These are phyloP conservation scores for Taphrina betulina DNA, from an alignment of 1,139 yeast species.

Conservation along the genomic window DNA sequence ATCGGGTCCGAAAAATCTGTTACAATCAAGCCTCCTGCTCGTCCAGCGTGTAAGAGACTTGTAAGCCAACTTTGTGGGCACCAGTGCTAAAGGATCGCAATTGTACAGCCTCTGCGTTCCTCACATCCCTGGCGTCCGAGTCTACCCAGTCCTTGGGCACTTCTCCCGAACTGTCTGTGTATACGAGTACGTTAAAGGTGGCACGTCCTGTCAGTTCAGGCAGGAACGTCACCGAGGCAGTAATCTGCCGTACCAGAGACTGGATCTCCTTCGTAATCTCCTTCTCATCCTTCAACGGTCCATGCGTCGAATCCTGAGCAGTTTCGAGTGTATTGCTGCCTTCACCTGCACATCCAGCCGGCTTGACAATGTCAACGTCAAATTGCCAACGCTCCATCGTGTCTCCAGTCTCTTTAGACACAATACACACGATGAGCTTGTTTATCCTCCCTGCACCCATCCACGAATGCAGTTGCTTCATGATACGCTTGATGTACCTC, in stretches of 20 bases:
- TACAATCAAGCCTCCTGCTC: slow-evolving; percentile 18
- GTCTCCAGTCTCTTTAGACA: slow-evolving; percentile 65
- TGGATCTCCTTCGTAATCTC: slow-evolving; percentile 74
- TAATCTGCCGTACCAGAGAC: slow-evolving; percentile 81
- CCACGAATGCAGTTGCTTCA: slow-evolving; percentile 82
- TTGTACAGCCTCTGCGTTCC: slow-evolving; percentile 64
- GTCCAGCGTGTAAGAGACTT: slow-evolving; percentile 61
- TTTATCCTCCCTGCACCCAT: slow-evolving; percentile 68
- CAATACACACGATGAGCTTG: slow-evolving; percentile 67
- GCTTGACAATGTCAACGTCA: slow-evolving; percentile 51
- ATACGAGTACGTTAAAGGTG: slow-evolving; percentile 83
- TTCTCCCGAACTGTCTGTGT: slow-evolving; percentile 69
- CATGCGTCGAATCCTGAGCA: background rate
- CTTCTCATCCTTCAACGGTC: slow-evolving; percentile 7
- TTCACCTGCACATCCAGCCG: background rate
- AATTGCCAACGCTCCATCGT: slow-evolving; percentile 87
- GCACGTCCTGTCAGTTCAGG: slow-evolving; percentile 70
- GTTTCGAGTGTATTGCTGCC: background rate
- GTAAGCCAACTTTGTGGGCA: slow-evolving; percentile 63
- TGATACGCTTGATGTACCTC: slow-evolving; percentile 63
- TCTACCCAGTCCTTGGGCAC: slow-evolving; percentile 89
- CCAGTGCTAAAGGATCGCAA: slow-evolving; percentile 69
- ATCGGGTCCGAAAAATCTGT: too few species aligned
- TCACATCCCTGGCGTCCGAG: slow-evolving; percentile 61
- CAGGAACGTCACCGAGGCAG: slow-evolving; percentile 80